Conservation (phyloP, 2,329 filamentous ascomycete genomes). For the Aspergillus proliferans region DNA sequence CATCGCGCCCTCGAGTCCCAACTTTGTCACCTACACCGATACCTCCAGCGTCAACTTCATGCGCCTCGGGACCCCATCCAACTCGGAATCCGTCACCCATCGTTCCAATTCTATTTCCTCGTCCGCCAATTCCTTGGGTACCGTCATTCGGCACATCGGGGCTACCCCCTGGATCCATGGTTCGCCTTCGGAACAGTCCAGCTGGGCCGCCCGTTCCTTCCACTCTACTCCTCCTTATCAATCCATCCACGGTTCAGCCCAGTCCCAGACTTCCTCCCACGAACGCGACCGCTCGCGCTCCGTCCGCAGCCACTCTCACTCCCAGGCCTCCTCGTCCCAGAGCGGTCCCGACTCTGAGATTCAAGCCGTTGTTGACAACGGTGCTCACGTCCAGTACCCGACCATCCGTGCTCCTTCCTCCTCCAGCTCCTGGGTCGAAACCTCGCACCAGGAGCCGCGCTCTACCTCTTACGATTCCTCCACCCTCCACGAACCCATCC, state of each 20-base stretch:
- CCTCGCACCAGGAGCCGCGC: constrained; percentile 14
- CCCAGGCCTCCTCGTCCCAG: constrained; percentile 28
- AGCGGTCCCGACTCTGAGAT: constrained; percentile 32
- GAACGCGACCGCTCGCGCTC: constrained; percentile 26
- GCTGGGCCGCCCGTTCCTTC: constrained; percentile 31
- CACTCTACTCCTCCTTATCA: constrained; percentile 35
- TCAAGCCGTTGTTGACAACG: constrained; percentile 31
- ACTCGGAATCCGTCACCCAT: constrained; percentile 23
- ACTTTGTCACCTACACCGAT: constrained; percentile 30
- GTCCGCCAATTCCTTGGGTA: constrained; percentile 36
- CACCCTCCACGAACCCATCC: not conserved
- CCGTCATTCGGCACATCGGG: constrained; percentile 33
- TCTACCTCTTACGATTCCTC: constrained; percentile 8
- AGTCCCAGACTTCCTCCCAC: constrained; percentile 25
- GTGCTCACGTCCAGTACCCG: constrained; percentile 33
- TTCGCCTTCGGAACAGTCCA: constrained; percentile 27
- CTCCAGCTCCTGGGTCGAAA: constrained; percentile 37
- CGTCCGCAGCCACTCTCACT: constrained; percentile 21
- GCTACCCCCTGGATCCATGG: constrained; percentile 29
- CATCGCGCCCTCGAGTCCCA: constrained; percentile 35
- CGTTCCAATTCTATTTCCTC: constrained; percentile 37
- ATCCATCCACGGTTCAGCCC: constrained; percentile 24
- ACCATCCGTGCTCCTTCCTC: constrained; percentile 32
- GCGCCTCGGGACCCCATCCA: constrained; percentile 25
- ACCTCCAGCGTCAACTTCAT: constrained; percentile 36